A percentile compares a stretch with the other conserved stretches of the same genome.
phyloP scores from a whole-genome alignment of 371 early-diverging fungal genomes.

The Rhizopus stolonifer region DNA sequence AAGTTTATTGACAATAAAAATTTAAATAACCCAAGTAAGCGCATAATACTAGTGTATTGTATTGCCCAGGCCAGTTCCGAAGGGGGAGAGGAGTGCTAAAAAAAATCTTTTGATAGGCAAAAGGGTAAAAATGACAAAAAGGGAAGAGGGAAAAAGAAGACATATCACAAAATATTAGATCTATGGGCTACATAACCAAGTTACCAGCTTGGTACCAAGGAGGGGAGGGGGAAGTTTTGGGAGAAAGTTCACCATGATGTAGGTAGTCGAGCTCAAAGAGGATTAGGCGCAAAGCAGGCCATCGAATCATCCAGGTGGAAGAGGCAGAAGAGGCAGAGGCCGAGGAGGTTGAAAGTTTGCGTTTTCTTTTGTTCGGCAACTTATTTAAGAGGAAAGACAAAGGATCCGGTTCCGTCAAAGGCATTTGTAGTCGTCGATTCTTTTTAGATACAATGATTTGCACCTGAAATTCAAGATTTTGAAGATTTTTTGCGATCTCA shows the following conservation, averaged over 20 bases:
- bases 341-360: background rate
- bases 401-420: background rate
- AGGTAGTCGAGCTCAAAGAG: constrained; percentile 5
- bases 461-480: too few species aligned
- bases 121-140: too few species aligned
- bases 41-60: too few species aligned
- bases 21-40: too few species aligned
- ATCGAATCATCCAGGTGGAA: background rate
- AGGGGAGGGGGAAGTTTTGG: background rate
- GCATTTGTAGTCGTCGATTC: background rate
- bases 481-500: too few species aligned
- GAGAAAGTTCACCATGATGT: background rate
- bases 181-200: background rate
- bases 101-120: background rate
- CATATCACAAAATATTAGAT: background rate
- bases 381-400: constrained; percentile 3
- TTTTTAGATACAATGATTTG: too few species aligned
- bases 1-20: too few species aligned
- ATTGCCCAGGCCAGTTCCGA: too few species aligned
- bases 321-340: background rate
- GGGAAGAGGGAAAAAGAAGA: background rate
- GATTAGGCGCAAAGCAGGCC: background rate
- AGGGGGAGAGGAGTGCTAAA: background rate
- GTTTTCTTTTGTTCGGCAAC: background rate
- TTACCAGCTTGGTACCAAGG: background rate